phyloP scores from a whole-genome alignment of 495 filamentous ascomycete genomes.

The Penicillium mononematosum region DNA sequence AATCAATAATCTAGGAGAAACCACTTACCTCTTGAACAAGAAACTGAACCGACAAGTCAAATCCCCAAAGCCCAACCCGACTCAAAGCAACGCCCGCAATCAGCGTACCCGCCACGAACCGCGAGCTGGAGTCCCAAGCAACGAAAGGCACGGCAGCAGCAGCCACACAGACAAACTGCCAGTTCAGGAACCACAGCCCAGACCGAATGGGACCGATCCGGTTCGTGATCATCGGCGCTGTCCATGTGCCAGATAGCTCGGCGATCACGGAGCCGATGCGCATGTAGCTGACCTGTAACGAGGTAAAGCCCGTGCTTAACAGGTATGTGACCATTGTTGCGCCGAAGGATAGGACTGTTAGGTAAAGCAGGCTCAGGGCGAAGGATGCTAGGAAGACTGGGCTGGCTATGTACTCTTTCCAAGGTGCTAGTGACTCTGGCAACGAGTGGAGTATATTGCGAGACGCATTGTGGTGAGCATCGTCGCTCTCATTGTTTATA shows the following conservation, averaged over 20 bases:
- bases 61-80: constrained; percentile 65
- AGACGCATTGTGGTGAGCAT: not conserved
- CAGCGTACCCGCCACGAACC: constrained; percentile 45
- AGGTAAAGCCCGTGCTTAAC: constrained; percentile 27
- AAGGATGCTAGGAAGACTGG: constrained; percentile 54
- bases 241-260: not conserved
- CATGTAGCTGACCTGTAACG: not conserved
- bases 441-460: not conserved
- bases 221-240: not conserved
- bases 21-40: constrained; percentile 62
- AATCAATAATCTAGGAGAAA: not conserved
- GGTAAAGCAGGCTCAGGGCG: constrained; percentile 53
- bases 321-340: constrained; percentile 62
- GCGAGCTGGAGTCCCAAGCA: constrained; percentile 28
- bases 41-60: constrained; percentile 63
- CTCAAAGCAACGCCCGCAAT: constrained; percentile 55
- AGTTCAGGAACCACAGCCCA: constrained; percentile 56
- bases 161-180: constrained; percentile 56
- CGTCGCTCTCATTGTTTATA: not conserved
- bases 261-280: not conserved
- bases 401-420: constrained; percentile 30
- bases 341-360: constrained; percentile 59
- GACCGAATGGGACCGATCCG: not conserved
- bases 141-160: constrained; percentile 43
- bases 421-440: not conserved